Percentiles rank a stretch among this genome's conserved stretches.
Conservation (phyloP, 2,329 filamentous ascomycete species). For the Trichoderma endophyticum region DNA sequence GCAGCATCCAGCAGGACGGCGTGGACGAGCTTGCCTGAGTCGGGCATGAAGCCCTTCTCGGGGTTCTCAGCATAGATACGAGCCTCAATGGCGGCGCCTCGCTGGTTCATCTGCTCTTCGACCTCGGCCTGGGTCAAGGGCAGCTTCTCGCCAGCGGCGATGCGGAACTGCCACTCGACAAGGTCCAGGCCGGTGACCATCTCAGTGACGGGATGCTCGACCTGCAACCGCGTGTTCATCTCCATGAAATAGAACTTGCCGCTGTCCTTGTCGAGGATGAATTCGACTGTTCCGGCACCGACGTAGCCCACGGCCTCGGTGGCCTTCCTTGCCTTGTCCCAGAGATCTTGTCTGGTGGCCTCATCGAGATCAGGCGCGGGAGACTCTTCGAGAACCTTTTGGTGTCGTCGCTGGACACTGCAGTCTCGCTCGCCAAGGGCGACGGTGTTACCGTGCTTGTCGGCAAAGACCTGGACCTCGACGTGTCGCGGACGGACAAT, state of each 20-base stretch:
- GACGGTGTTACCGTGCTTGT: slow-evolving; percentile 73
- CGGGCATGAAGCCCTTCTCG: slow-evolving; percentile 85
- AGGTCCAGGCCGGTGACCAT: slow-evolving; percentile 70
- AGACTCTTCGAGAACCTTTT: slow-evolving; percentile 89
- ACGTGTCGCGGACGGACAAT: slow-evolving; percentile 78
- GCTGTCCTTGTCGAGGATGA: slow-evolving; percentile 79
- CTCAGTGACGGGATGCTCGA: slow-evolving; percentile 89
- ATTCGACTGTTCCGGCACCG: slow-evolving; percentile 88
- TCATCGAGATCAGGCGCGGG: slow-evolving; percentile 68
- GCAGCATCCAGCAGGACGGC: slow-evolving; percentile 68
- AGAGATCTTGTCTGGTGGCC: slow-evolving; percentile 57
- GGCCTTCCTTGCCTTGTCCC: slow-evolving; percentile 63
- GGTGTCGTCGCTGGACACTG: slow-evolving; percentile 80
- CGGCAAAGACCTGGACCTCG: slow-evolving; percentile 88
- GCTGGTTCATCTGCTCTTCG: slow-evolving; percentile 67
- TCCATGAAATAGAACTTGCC: slow-evolving; percentile 81
- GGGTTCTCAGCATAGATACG: slow-evolving; percentile 97
- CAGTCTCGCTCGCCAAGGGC: slow-evolving; percentile 87
- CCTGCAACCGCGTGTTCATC: slow-evolving; percentile 86
- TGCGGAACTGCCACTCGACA: slow-evolving; percentile 94
- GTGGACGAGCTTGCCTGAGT: slow-evolving; percentile 84
- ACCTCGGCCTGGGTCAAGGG: slow-evolving; percentile 61
- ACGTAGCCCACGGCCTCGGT: slow-evolving; percentile 78
- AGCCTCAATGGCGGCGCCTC: slow-evolving; percentile 89
- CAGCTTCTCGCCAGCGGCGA: slow-evolving; percentile 55